Conservation (phyloP, 1,284 basidiomycete genomes). For the Cutaneotrichosporon cavernicola region DNA sequence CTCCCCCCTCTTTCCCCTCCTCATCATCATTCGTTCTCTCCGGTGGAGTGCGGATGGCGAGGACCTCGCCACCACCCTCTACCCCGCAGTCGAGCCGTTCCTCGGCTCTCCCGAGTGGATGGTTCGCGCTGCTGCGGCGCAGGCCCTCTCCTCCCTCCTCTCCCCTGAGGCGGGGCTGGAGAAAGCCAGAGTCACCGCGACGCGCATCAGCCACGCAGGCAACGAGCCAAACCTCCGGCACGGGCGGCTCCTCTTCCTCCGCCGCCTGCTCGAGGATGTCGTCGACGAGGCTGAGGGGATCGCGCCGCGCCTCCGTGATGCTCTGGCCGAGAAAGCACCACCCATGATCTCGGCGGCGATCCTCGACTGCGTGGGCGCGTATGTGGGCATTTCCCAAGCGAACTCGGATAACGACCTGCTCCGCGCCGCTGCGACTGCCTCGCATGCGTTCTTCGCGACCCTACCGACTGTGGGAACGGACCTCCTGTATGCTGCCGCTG, state of each 20-base stretch:
- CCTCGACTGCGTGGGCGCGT: slow-evolving; percentile 27
- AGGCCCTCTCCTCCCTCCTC: slow-evolving; percentile 45
- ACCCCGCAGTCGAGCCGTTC: slow-evolving; percentile 29
- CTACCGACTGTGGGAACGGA: slow-evolving; percentile 15
- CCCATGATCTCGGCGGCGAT: slow-evolving; percentile 22
- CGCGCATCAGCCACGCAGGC: slow-evolving; percentile 14
- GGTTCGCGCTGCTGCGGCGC: slow-evolving; percentile 45
- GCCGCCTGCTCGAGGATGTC: slow-evolving; percentile 36
- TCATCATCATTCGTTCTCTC: slow-evolving; percentile 48
- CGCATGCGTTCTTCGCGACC: slow-evolving; percentile 8
- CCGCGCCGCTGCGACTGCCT: slow-evolving; percentile 1
- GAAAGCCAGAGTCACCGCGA: slow-evolving; percentile 20
- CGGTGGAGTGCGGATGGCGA: slow-evolving; percentile 33
- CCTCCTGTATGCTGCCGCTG: slow-evolving; percentile 21
- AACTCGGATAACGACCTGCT: not conserved
- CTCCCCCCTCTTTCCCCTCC: slow-evolving; percentile 47
- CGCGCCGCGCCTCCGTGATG: slow-evolving; percentile 12
- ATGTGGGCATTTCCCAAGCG: slow-evolving; percentile 1
- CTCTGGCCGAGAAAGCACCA: slow-evolving; percentile 7
- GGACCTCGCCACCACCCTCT: slow-evolving; percentile 30
- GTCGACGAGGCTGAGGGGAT: slow-evolving; percentile 29
- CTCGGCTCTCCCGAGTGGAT: slow-evolving; percentile 42
- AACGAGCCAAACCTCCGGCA: slow-evolving; percentile 36
- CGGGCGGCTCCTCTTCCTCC: slow-evolving; percentile 38
- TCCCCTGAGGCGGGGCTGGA: slow-evolving; percentile 31